Percentiles rank a stretch among this genome's conserved stretches.
phyloP scores from a whole-genome alignment of 2,329 filamentous ascomycete species.

The Trichophyton benhamiae region DNA sequence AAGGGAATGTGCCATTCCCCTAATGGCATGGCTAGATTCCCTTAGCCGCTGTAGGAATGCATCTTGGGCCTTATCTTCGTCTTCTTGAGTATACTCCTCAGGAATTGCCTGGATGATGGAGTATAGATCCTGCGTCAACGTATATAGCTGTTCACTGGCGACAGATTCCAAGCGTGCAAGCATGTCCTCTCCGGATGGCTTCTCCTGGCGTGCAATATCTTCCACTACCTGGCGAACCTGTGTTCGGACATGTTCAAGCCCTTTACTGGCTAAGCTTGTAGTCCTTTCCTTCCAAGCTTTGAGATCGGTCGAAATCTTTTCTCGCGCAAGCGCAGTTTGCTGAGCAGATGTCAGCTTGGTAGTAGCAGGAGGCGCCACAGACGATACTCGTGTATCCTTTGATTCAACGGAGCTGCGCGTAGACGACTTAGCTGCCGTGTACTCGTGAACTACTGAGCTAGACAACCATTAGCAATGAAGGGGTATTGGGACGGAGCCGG shows the following conservation, averaged over 20 bases:
- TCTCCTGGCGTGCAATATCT: conserved; percentile 53
- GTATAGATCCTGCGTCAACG: conserved; percentile 56
- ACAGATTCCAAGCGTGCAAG: conserved; percentile 57
- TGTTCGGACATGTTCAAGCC: conserved; percentile 53
- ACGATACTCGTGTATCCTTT: conserved; percentile 15
- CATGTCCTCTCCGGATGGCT: conserved; percentile 43
- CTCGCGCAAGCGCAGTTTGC: conserved; percentile 36
- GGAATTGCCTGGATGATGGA: conserved; percentile 44
- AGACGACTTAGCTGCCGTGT: not conserved
- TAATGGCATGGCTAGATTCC: conserved; percentile 57
- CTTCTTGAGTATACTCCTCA: conserved; percentile 42
- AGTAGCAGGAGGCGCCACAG: conserved; percentile 15
- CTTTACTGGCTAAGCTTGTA: conserved; percentile 70
- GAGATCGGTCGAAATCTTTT: conserved; percentile 58
- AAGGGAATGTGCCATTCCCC: conserved; percentile 62
- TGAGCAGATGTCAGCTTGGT: conserved; percentile 21
- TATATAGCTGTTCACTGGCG: conserved; percentile 49
- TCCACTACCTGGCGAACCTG: conserved; percentile 59
- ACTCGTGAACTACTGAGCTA: not conserved
- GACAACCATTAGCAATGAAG: not conserved
- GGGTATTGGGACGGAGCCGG: not conserved
- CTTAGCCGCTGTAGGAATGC: conserved; percentile 48
- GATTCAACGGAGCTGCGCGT: conserved; percentile 4
- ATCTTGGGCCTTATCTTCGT: conserved; percentile 41
- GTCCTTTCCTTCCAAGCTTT: conserved; percentile 82